Conservation (phyloP, 257 asterid genomes). For the Henckelia pumila region DNA sequence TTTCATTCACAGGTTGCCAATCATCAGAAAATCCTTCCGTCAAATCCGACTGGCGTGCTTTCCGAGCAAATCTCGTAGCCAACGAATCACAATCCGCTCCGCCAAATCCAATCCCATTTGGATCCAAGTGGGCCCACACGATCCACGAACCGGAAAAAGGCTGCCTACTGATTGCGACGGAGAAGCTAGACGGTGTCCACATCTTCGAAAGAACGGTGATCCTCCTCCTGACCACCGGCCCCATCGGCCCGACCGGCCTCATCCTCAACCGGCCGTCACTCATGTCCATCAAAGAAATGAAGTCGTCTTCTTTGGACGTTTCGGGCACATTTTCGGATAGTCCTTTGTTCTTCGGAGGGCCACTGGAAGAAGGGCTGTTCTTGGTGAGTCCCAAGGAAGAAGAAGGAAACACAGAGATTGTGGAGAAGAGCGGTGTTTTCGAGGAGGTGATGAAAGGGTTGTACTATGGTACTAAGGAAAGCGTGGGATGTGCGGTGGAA, state of each 20-base stretch:
- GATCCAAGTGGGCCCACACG: constrained; percentile 77
- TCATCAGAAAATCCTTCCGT: not conserved
- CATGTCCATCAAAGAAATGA: constrained; percentile 87
- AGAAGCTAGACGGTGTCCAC: constrained; percentile 87
- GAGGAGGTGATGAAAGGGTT: constrained; percentile 80
- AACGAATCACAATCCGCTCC: constrained; percentile 1
- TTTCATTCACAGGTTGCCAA: not conserved
- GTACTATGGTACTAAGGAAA: constrained; percentile 70
- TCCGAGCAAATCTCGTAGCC: not conserved
- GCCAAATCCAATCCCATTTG: constrained; percentile 33
- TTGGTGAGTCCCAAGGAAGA: constrained; percentile 39
- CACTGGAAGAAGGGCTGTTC: constrained; percentile 71
- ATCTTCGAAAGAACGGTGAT: constrained; percentile 76
- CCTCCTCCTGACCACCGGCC: constrained; percentile 61
- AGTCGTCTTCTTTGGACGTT: constrained; percentile 45
- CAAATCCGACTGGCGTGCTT: not conserved
- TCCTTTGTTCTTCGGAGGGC: constrained; percentile 88
- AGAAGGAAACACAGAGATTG: constrained; percentile 31
- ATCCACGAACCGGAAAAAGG: constrained; percentile 86
- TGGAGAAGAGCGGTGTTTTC: constrained; percentile 56
- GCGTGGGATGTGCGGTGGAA: constrained; percentile 59
- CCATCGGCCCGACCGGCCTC: constrained; percentile 64
- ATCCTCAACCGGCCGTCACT: constrained; percentile 86
- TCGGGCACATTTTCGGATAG: constrained; percentile 54
- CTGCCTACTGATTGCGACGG: constrained; percentile 68